Conservation (phyloP, 2,329 filamentous ascomycete species). For the Tolypocladium inflatum region DNA sequence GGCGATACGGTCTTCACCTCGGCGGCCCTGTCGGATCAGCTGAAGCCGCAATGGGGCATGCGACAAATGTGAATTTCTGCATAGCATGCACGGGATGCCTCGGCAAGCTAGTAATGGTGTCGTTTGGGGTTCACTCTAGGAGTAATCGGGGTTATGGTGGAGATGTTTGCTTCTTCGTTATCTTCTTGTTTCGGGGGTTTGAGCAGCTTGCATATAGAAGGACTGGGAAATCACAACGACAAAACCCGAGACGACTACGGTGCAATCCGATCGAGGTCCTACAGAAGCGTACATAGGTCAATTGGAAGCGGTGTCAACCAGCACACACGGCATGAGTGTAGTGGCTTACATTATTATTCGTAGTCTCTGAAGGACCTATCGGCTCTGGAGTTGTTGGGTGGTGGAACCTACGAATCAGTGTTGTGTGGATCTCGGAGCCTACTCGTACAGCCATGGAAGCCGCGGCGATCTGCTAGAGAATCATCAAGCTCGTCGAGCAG, state of each 20-base stretch:
- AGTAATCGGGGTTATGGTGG: conserved; percentile 3
- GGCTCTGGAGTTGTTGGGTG: background rate
- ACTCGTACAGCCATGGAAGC: too few species aligned
- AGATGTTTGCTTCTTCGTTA: background rate
- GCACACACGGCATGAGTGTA: background rate
- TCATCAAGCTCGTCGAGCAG: too few species aligned
- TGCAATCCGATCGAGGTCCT: background rate
- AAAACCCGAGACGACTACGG: background rate
- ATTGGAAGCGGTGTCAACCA: background rate
- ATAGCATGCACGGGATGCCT: conserved; percentile 1
- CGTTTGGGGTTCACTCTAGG: conserved; percentile 3
- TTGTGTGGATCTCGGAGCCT: too few species aligned
- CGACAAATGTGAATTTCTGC: conserved; percentile 19
- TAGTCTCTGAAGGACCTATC: background rate
- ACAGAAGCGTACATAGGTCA: background rate
- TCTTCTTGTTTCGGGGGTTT: background rate
- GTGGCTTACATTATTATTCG: background rate
- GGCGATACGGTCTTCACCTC: conserved; percentile 72
- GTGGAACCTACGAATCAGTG: too few species aligned
- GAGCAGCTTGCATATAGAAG: conserved; percentile 3
- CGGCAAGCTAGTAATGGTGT: background rate
- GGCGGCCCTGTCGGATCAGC: conserved; percentile 51
- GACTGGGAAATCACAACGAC: background rate
- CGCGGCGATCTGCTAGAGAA: too few species aligned
- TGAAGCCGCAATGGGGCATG: conserved; percentile 53